Conservation (phyloP, 371 early-diverging fungal genomes). For the Umbelopsis sp. region DNA sequence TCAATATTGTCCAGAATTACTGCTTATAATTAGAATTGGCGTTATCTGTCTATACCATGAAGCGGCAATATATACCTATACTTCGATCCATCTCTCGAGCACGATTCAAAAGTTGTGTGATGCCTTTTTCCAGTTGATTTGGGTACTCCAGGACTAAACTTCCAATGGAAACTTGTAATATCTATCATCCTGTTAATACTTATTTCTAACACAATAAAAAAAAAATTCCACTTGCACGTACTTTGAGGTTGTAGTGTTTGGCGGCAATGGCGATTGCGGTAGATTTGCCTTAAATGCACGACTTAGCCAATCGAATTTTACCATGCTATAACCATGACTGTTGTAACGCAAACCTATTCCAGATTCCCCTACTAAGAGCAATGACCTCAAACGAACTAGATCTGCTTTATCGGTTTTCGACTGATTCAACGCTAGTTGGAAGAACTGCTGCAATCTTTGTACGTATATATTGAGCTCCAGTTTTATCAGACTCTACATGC, state of each 20-base stretch:
- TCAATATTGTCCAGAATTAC: conserved; percentile 64
- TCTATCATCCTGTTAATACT: conserved; percentile 20
- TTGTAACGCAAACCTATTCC: conserved; percentile 37
- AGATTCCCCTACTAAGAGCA: conserved; percentile 44
- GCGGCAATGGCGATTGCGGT: conserved; percentile 32
- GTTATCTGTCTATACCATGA: not conserved
- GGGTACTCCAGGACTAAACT: conserved; percentile 40
- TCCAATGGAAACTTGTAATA: conserved; percentile 31
- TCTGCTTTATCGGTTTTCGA: conserved; percentile 8
- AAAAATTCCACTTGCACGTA: not conserved
- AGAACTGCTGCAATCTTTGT: conserved; percentile 41
- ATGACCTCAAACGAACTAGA: conserved; percentile 18
- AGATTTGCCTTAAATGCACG: conserved; percentile 39
- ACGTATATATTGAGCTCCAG: not conserved
- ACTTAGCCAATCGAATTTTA: not conserved
- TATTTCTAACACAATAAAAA: not conserved
- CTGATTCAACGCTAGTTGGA: conserved; percentile 31
- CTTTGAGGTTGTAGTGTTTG: conserved; percentile 24
- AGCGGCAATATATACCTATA: conserved; percentile 22
- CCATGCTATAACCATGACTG: not conserved
- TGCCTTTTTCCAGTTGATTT: conserved; percentile 45
- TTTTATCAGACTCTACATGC: not conserved
- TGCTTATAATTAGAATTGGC: conserved; percentile 3
- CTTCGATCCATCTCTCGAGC: conserved; percentile 20
- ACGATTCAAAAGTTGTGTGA: conserved; percentile 35